These are phyloP conservation scores for Nephelium lappaceum DNA, from an alignment of 345 rosid species.

Conservation along the genomic window DNA sequence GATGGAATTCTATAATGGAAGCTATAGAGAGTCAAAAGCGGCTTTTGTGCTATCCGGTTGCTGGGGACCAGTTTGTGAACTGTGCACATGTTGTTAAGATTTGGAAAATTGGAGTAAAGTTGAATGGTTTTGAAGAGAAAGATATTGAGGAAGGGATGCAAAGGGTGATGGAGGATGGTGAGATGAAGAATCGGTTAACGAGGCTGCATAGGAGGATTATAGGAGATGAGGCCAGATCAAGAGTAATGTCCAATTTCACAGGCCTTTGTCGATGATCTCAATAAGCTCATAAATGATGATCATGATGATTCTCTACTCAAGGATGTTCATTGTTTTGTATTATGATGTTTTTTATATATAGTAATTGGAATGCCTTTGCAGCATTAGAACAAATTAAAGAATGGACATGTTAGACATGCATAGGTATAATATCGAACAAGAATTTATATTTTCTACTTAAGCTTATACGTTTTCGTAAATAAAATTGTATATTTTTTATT, in stretches of 20 bases:
- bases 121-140: conserved; percentile 44
- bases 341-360: not conserved
- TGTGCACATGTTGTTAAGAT: conserved; percentile 57
- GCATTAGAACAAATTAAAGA: too few relatives aligned
- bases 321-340: not conserved
- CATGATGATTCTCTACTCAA: not conserved
- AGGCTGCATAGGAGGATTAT: conserved; percentile 38
- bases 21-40: conserved; percentile 49
- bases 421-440: too few relatives aligned
- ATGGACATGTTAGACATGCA: too few relatives aligned
- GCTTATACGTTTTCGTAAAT: too few relatives aligned
- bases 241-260: conserved; percentile 27
- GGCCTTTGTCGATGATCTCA: conserved; percentile 34
- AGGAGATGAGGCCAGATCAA: conserved; percentile 42
- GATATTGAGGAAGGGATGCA: conserved; percentile 54
- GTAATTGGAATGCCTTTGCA: not conserved
- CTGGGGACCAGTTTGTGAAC: conserved; percentile 81
- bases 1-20: conserved; percentile 88
- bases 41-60: conserved; percentile 72
- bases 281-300: not conserved
- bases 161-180: conserved; percentile 48
- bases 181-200: conserved; percentile 44
- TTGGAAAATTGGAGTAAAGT: conserved; percentile 62
- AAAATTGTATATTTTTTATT: too few relatives aligned
- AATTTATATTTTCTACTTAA: too few relatives aligned